Percentiles rank a stretch among this genome's conserved stretches.
Conservation (phyloP, 2,329 filamentous ascomycete genomes). For the Talaromyces marneffei region DNA sequence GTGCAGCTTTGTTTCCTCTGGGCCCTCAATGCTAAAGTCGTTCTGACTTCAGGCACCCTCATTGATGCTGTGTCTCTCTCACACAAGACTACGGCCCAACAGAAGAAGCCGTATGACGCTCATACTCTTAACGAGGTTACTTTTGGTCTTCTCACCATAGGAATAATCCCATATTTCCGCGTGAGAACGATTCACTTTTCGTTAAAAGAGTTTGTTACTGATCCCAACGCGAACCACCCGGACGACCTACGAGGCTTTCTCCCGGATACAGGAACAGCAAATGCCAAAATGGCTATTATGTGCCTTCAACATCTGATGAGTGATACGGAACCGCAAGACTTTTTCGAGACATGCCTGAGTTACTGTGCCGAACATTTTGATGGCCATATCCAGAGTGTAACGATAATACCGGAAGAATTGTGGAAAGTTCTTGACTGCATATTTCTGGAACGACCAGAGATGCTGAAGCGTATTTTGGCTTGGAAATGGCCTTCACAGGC, state of each 20-base stretch:
- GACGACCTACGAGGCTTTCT: conserved; percentile 5
- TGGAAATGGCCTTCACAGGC: neutral
- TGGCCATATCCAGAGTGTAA: conserved; percentile 8
- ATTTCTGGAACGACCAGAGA: neutral
- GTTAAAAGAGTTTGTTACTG: conserved; percentile 8
- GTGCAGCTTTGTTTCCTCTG: conserved; percentile 11
- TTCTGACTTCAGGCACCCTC: neutral
- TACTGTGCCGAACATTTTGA: conserved; percentile 12
- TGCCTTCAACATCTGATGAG: conserved; percentile 11
- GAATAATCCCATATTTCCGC: neutral
- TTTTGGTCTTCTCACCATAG: conserved; percentile 6
- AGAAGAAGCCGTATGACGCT: neutral
- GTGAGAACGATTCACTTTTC: conserved; percentile 13
- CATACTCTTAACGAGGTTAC: neutral
- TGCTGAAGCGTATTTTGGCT: conserved; percentile 3
- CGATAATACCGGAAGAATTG: conserved; percentile 1
- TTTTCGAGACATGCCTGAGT: neutral
- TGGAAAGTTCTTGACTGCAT: conserved; percentile 9
- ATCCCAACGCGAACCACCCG: conserved; percentile 1
- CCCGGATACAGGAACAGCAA: neutral
- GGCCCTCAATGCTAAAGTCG: conserved; percentile 6
- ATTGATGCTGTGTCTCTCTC: neutral
- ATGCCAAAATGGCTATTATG: conserved; percentile 11
- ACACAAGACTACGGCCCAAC: neutral
- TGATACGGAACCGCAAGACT: neutral